A percentile compares a stretch with the other conserved stretches of the same genome.
phyloP scores from a whole-genome alignment of 148 eudicot species.

The Chenopodium formosanum region DNA sequence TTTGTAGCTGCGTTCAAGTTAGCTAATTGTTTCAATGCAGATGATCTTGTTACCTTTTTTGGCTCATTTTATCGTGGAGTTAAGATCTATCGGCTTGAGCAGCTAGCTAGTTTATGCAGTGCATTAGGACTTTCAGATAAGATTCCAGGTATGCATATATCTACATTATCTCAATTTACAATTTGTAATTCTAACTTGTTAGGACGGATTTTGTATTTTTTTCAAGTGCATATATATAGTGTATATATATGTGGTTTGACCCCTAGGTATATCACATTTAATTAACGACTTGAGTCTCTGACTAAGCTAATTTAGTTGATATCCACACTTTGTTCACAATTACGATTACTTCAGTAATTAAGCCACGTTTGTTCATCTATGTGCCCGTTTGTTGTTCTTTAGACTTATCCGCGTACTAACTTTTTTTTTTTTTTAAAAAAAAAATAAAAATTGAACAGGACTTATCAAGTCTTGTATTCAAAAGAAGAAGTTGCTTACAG shows the following conservation, averaged over 20 bases:
- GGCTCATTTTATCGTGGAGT: background rate
- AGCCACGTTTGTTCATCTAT: background rate
- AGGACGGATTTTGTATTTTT: too few relatives aligned
- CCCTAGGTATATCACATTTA: too few relatives aligned
- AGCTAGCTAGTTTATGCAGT: conserved; percentile 14
- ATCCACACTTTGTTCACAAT: too few relatives aligned
- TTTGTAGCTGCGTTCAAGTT: conserved; percentile 28
- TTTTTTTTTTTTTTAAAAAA: background rate
- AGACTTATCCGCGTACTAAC: background rate
- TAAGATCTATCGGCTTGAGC: conserved; percentile 13
- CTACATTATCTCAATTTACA: background rate
- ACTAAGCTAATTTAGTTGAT: too few relatives aligned
- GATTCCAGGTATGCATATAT: conserved; percentile 31
- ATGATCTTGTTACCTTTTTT: conserved; percentile 25
- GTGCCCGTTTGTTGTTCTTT: background rate
- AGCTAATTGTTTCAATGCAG: background rate
- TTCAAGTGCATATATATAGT: too few relatives aligned
- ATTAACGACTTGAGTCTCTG: too few relatives aligned
- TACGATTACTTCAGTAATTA: too few relatives aligned
- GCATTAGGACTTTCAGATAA: conserved; percentile 22
- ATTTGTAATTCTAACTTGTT: too few relatives aligned
- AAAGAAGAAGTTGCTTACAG: background rate
- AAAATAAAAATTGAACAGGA: background rate
- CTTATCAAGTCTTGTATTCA: conserved; percentile 3
- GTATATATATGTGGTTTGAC: too few relatives aligned